phyloP scores from a whole-genome alignment of 495 filamentous ascomycete species.

The Pyrenula aspistea region DNA sequence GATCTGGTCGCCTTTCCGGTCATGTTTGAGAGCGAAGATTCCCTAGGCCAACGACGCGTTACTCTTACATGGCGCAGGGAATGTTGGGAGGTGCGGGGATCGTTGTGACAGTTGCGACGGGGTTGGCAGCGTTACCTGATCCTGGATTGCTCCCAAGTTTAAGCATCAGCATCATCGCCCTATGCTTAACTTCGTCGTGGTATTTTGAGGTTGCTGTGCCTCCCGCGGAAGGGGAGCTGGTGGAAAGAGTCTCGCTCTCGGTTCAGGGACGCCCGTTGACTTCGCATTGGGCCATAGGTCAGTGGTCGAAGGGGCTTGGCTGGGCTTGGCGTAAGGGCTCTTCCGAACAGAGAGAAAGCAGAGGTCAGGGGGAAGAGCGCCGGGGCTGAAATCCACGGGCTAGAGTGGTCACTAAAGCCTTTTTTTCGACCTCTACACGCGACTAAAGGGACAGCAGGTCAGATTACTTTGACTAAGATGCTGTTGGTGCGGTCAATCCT shows the following conservation, averaged over 20 bases:
- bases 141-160: neutral
- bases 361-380: neutral
- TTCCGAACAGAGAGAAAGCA: neutral
- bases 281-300: too few species aligned
- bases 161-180: neutral
- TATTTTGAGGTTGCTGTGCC: too few species aligned
- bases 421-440: neutral
- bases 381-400: neutral
- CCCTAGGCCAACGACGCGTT: neutral
- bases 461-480: too few species aligned
- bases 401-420: neutral
- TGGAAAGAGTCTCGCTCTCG: too few species aligned
- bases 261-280: too few species aligned
- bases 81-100: neutral
- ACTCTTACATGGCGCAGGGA: neutral
- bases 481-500: too few species aligned
- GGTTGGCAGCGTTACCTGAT: neutral
- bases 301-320: too few species aligned
- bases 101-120: neutral
- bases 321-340: neutral
- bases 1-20: neutral
- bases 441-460: too few species aligned
- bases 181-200: too few species aligned
- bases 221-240: too few species aligned
- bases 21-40: neutral